Evolutionary conservation across 192 early-diverging fungal species (phyloP).

Genomic region (Globomyces pollinis-pini): DNA sequence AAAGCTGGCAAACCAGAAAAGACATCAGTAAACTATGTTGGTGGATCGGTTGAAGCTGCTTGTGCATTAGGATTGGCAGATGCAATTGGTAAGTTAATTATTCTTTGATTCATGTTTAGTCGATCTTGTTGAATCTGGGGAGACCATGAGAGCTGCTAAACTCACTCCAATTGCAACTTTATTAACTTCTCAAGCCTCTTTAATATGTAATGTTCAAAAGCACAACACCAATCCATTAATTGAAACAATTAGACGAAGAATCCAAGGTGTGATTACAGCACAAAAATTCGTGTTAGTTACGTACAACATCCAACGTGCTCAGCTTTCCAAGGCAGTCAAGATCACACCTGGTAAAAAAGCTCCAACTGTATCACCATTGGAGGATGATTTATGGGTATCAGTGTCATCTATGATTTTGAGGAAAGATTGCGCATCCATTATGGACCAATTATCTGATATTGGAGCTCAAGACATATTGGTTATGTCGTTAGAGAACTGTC

Average conservation of each 20-base stretch:
- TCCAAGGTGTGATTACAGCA: slow-evolving; percentile 86
- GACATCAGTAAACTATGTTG: slow-evolving; percentile 81
- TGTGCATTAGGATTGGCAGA: slow-evolving; percentile 95
- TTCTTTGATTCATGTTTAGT: slow-evolving; percentile 14
- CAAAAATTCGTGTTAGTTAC: slow-evolving; percentile 79
- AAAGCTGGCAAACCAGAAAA: slow-evolving; percentile 32
- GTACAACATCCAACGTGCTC: slow-evolving; percentile 75
- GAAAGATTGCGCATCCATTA: slow-evolving; percentile 67
- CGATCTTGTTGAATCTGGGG: slow-evolving; percentile 80
- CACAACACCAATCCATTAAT: slow-evolving; percentile 71
- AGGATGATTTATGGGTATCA: slow-evolving; percentile 81
- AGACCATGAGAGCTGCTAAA: slow-evolving; percentile 99
- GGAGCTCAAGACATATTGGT: slow-evolving; percentile 91
- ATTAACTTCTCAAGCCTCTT: slow-evolving; percentile 75
- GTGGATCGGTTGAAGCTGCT: slow-evolving; percentile 91
- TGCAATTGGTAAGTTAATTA: slow-evolving; percentile 68
- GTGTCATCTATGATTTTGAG: slow-evolving; percentile 87
- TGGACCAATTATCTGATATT: slow-evolving; percentile 80
- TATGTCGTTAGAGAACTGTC: slow-evolving; percentile 29
- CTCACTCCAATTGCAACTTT: slow-evolving; percentile 82
- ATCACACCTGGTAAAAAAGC: slow-evolving; percentile 93
- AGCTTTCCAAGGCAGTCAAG: slow-evolving; percentile 52
- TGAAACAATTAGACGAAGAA: slow-evolving; percentile 69
- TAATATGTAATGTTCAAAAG: slow-evolving; percentile 71
- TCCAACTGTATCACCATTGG: slow-evolving; percentile 78